These are phyloP conservation scores for Thinopyrum elongatum DNA, from an alignment of 176 grass and related monocot species.

Conservation along the genomic window DNA sequence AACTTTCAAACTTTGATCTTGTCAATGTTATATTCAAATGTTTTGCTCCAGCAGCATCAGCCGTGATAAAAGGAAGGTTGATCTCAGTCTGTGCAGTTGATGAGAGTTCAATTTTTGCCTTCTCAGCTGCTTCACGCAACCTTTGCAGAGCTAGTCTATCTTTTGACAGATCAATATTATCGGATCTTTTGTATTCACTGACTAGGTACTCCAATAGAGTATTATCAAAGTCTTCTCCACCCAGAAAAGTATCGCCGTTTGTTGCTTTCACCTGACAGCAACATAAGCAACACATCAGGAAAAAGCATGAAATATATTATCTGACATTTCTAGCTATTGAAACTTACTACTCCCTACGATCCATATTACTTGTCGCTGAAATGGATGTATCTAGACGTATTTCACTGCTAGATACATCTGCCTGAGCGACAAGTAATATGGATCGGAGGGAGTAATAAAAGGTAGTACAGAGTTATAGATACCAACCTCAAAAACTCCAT, in stretches of 20 bases:
- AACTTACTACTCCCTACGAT: neutral
- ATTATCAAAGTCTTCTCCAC: slow-evolving; percentile 51
- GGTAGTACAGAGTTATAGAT: neutral
- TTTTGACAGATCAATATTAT: slow-evolving; percentile 33
- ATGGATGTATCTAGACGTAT: too few relatives aligned
- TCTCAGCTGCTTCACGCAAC: slow-evolving; percentile 19
- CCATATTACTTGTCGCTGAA: too few relatives aligned
- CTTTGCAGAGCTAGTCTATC: slow-evolving; percentile 17
- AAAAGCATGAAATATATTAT: neutral
- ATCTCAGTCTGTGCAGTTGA: slow-evolving; percentile 13
- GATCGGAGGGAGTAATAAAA: too few relatives aligned
- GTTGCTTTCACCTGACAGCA: slow-evolving; percentile 45
- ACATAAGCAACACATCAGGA: neutral
- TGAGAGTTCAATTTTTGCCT: slow-evolving; percentile 20
- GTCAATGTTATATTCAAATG: slow-evolving; percentile 20
- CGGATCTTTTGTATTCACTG: slow-evolving; percentile 42
- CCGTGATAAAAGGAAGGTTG: slow-evolving; percentile 16
- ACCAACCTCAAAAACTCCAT: slow-evolving; percentile 19
- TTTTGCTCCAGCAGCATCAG: slow-evolving; percentile 14
- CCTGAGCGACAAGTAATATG: too few relatives aligned
- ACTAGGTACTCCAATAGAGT: slow-evolving; percentile 35
- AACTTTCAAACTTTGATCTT: slow-evolving; percentile 20
- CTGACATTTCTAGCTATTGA: neutral
- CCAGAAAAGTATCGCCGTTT: slow-evolving; percentile 48
- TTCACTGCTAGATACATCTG: too few relatives aligned